Percentiles rank a stretch among this genome's conserved stretches.
Evolutionary conservation across 768 basidiomycete genomes (phyloP).

Genomic region (Lanmaoa rubissima): DNA sequence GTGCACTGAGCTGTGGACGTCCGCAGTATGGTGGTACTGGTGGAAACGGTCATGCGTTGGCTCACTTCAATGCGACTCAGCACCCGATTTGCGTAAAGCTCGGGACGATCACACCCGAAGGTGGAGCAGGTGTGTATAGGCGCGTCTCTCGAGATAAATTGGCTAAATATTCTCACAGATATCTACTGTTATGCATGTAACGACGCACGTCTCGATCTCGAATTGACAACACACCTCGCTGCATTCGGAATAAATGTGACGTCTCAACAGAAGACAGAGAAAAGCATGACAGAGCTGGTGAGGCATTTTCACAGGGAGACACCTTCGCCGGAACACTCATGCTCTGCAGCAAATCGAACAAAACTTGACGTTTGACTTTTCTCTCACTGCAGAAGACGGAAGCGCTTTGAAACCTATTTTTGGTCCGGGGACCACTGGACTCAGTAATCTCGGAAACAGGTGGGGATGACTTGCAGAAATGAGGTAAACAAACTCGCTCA

Average conservation of each 20-base stretch:
- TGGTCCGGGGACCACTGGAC: conserved; percentile 85
- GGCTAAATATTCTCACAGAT: conserved; percentile 43
- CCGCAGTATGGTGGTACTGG: conserved; percentile 75
- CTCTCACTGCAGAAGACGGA: conserved; percentile 82
- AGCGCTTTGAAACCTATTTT: conserved; percentile 85
- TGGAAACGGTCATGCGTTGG: conserved; percentile 88
- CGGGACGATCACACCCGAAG: conserved; percentile 96
- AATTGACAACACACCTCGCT: conserved; percentile 67
- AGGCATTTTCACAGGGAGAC: conserved; percentile 16
- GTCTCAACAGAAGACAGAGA: conserved; percentile 86
- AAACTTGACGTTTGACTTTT: conserved; percentile 93
- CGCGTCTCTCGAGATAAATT: background rate
- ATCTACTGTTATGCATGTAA: conserved; percentile 93
- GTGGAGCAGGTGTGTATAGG: conserved; percentile 66
- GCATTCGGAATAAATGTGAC: conserved; percentile 87
- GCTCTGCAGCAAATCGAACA: conserved; percentile 84
- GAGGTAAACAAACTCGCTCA: background rate
- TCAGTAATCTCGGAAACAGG: conserved; percentile 93
- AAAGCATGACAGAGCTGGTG: conserved; percentile 94
- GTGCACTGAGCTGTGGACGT: conserved; percentile 86
- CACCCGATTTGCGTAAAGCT: conserved; percentile 90
- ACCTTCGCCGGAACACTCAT: background rate
- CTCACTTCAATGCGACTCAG: conserved; percentile 66
- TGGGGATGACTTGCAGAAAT: conserved; percentile 19
- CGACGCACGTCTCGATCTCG: conserved; percentile 77